A percentile compares a stretch with the other conserved stretches of the same genome.
phyloP scores from a whole-genome alignment of 2,329 filamentous ascomycete species.

The Chaetomium globosum region DNA sequence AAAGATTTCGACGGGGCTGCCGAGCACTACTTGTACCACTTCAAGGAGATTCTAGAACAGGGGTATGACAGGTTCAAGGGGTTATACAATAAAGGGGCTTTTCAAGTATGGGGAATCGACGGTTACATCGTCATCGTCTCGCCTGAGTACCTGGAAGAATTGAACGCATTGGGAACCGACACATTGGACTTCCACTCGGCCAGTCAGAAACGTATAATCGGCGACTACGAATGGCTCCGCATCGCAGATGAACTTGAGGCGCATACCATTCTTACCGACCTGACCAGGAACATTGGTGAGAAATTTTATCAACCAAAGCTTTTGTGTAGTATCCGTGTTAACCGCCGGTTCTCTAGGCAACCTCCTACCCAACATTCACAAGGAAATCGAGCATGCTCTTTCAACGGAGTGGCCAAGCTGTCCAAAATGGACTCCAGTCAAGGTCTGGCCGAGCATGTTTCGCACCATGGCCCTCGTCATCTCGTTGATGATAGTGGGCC shows the following conservation, averaged over 20 bases:
- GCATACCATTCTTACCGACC: constrained; percentile 1
- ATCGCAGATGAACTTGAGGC: not conserved
- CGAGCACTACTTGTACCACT: constrained; percentile 1
- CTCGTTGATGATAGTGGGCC: constrained; percentile 5
- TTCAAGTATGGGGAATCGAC: constrained; percentile 3
- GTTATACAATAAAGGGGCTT: constrained; percentile 1
- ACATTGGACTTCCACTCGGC: not conserved
- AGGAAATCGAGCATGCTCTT: not conserved
- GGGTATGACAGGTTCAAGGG: not conserved
- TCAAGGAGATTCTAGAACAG: constrained; percentile 4
- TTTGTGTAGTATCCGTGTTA: no score
- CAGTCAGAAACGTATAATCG: not conserved
- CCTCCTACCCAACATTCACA: constrained; percentile 1
- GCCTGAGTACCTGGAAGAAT: not conserved
- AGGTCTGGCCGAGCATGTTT: constrained; percentile 7
- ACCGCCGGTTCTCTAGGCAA: not conserved
- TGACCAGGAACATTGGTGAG: not conserved
- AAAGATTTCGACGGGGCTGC: not conserved
- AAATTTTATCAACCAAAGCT: not conserved
- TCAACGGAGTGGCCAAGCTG: not conserved
- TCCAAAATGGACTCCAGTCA: not conserved
- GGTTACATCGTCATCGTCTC: constrained; percentile 1
- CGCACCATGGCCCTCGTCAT: constrained; percentile 6
- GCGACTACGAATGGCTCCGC: not conserved
- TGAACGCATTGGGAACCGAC: not conserved